phyloP scores from a whole-genome alignment of 140 eudicot genomes.

The Bidens hawaiensis region DNA sequence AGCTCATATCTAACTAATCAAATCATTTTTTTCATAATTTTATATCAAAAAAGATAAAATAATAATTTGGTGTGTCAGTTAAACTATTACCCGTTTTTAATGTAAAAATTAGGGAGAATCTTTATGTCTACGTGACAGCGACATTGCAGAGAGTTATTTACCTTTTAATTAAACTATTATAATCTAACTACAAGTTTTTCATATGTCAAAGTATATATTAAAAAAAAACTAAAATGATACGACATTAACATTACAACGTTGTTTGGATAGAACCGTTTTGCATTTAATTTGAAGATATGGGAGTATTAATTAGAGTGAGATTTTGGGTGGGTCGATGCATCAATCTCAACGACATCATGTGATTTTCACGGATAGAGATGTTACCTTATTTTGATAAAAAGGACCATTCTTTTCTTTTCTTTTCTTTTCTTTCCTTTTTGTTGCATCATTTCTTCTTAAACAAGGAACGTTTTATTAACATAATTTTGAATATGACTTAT shows the following conservation, averaged over 20 bases:
- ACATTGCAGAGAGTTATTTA: no score
- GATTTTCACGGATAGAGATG: slow-evolving; percentile 13
- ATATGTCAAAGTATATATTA: no score
- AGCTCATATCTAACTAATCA: no score
- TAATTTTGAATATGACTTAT: neutral
- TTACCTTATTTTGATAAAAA: neutral
- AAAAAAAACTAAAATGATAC: neutral
- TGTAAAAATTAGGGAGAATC: no score
- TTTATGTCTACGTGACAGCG: no score
- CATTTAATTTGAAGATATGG: slow-evolving; percentile 3
- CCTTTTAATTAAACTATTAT: no score
- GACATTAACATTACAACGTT: neutral
- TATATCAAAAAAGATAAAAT: no score
- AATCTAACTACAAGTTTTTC: no score
- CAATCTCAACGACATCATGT: neutral
- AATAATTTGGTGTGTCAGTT: no score
- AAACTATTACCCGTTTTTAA: no score
- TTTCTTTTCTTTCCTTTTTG: no score
- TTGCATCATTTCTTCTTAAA: neutral
- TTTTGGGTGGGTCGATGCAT: slow-evolving; percentile 1
- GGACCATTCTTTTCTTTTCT: neutral
- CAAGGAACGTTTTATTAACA: neutral
- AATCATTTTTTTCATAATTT: no score
- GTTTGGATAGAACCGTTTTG: neutral
- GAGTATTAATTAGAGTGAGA: slow-evolving; percentile 20